Conservation (phyloP, 2,329 filamentous ascomycete genomes). For the Boeremia exigua region DNA sequence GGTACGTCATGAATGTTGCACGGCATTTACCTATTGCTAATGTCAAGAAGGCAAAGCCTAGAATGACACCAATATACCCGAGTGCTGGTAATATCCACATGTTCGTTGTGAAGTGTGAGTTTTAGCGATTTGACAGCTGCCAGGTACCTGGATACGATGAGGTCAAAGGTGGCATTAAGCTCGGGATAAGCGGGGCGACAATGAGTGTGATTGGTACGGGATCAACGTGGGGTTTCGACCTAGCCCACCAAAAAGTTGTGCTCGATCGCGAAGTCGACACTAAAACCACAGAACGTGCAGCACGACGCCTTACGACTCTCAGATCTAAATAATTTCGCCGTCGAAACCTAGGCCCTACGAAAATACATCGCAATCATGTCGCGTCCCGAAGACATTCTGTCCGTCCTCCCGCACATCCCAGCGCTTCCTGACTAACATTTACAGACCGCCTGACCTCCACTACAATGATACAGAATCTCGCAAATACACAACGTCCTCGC, state of each 20-base stretch:
- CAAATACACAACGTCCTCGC: constrained; percentile 96
- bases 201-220: constrained; percentile 12
- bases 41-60: constrained; percentile 93
- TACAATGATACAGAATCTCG: constrained; percentile 95
- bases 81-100: constrained; percentile 98
- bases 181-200: constrained; percentile 8
- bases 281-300: background rate
- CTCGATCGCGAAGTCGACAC: constrained; percentile 1
- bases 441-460: constrained; percentile 90
- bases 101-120: constrained; percentile 32
- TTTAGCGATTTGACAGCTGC: constrained; percentile 1
- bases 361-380: constrained; percentile 72
- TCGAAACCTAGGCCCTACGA: background rate
- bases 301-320: background rate
- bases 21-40: constrained; percentile 76
- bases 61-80: constrained; percentile 83
- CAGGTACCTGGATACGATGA: constrained; percentile 26
- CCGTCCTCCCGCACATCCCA: constrained; percentile 44
- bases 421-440: constrained; percentile 13
- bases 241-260: constrained; percentile 33
- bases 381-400: constrained; percentile 94
- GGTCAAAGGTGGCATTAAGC: constrained; percentile 36
- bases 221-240: constrained; percentile 24
- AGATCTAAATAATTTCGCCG: background rate
- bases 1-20: background rate